phyloP scores from a whole-genome alignment of 176 grass and related monocot species.

The Eleusine indica region DNA sequence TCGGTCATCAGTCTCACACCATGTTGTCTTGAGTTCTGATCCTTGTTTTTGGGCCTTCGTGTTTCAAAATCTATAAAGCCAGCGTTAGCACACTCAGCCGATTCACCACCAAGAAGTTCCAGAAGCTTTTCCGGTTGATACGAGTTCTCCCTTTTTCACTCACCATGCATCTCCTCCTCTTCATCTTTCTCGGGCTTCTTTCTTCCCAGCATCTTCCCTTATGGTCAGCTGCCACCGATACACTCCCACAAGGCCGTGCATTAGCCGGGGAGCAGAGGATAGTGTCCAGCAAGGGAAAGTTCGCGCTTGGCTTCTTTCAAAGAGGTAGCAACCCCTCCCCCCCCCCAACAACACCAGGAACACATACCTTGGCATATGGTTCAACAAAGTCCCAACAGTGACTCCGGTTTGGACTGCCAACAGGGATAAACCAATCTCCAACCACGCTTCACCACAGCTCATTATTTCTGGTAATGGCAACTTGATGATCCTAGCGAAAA shows the following conservation, averaged over 20 bases:
- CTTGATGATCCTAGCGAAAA: conserved; percentile 46
- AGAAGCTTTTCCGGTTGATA: too few relatives aligned
- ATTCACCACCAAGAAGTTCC: too few relatives aligned
- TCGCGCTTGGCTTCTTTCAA: conserved; percentile 61
- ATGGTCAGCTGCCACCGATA: conserved; percentile 18
- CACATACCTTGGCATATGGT: background rate
- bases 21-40: too few relatives aligned
- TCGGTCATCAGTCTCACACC: too few relatives aligned
- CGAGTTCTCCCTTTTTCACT: background rate
- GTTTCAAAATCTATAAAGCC: too few relatives aligned
- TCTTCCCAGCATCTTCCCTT: conserved; percentile 4
- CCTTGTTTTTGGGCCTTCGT: too few relatives aligned
- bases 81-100: too few relatives aligned
- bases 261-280: background rate
- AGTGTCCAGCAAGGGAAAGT: conserved; percentile 55
- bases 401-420: conserved; percentile 49
- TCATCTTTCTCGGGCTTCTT: conserved; percentile 7
- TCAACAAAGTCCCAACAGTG: background rate
- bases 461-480: conserved; percentile 44
- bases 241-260: conserved; percentile 34
- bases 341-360: background rate
- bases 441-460: conserved; percentile 32
- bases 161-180: conserved; percentile 15
- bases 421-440: conserved; percentile 37
- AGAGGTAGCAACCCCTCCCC: background rate